Evolutionary conservation across 371 early-diverging fungal genomes (phyloP).

Genomic region (Circinella minor): DNA sequence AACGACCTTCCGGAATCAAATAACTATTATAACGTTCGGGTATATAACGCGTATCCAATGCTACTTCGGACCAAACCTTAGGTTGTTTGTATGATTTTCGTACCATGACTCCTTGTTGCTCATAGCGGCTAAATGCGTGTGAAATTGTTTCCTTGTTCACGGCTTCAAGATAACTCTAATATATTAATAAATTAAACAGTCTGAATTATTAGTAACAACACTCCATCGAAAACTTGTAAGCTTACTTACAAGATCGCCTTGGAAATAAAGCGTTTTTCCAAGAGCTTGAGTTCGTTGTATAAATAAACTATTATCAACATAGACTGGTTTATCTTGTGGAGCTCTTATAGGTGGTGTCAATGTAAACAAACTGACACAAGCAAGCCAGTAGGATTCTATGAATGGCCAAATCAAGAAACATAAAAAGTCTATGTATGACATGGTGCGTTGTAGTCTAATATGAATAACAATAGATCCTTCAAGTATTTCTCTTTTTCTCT

Average conservation of each 20-base stretch:
- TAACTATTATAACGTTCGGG: slow-evolving; percentile 58
- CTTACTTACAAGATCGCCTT: slow-evolving; percentile 20
- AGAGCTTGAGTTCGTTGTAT: slow-evolving; percentile 73
- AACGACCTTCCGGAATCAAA: slow-evolving; percentile 61
- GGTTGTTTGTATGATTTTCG: slow-evolving; percentile 46
- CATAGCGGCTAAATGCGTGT: slow-evolving; percentile 73
- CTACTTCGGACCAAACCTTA: slow-evolving; percentile 54
- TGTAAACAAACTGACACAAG: slow-evolving; percentile 64
- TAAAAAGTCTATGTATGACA: slow-evolving; percentile 67
- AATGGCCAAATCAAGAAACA: slow-evolving; percentile 92
- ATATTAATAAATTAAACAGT: not conserved
- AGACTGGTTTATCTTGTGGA: slow-evolving; percentile 39
- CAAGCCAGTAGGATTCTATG: slow-evolving; percentile 87
- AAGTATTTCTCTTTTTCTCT: too few relatives aligned
- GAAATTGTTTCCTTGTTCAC: slow-evolving; percentile 84
- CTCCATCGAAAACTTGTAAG: not conserved
- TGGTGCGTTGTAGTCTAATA: too few relatives aligned
- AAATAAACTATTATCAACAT: slow-evolving; percentile 74
- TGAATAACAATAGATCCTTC: not conserved
- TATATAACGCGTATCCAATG: slow-evolving; percentile 56
- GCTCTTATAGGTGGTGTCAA: slow-evolving; percentile 47
- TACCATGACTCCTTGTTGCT: slow-evolving; percentile 69
- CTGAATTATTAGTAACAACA: not conserved
- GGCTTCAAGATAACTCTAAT: slow-evolving; percentile 75
- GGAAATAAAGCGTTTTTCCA: slow-evolving; percentile 63